Base-by-base conservation (phyloP, 2,329 filamentous ascomycete species). In the Aphanoascus verrucosus region DNA sequence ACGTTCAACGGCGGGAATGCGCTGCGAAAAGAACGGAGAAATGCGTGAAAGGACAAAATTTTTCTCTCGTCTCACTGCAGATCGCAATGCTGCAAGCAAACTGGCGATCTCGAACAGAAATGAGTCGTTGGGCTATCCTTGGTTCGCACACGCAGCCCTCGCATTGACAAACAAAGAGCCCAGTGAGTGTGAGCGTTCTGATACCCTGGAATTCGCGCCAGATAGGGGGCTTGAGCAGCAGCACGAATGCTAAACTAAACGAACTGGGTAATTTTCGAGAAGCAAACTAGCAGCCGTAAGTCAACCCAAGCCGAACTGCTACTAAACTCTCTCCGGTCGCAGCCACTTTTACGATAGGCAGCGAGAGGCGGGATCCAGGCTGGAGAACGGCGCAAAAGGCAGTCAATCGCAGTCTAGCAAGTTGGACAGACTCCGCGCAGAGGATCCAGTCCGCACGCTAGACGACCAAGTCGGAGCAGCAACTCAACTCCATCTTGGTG, bases 401-500 rank as follows among this genome's bases (percentile, higher is more conserved):
- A 31, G 34, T 42, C 48, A 42, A 50, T 42, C 11, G 46, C 40
- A 43, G 37, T 43, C 49, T 37, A n/a, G 23, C 49, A 51, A 43
- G 23, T 28, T 28, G 23, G 23, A 19, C 38, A 19, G 38, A 41
- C 15, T 20, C 40, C 40, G 49, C 38, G n/a, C 37, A 31, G 32
- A 51, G 31, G 49, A 34, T 8, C 50, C 32, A 46, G 50, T 46
- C 43, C 34, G 19, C 20, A 52, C 49, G 49, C 49, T 52, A n/a
- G n/a, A n/a, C n/a, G n/a, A n/a, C n/a, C n/a, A 52, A 52, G 17
- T 8, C 28, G 31, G 49, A n/a, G 11, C 17, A 38, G 40, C 5
- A 31, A 28, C 40, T 15, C 50, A 42, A 52, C 23, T 28, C 23
- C 23, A 28, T 28, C 23, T 45, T 23, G 42, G 38, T 31, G 41